Conservation (phyloP, 1,284 basidiomycete species). For the Athelia sp. region DNA sequence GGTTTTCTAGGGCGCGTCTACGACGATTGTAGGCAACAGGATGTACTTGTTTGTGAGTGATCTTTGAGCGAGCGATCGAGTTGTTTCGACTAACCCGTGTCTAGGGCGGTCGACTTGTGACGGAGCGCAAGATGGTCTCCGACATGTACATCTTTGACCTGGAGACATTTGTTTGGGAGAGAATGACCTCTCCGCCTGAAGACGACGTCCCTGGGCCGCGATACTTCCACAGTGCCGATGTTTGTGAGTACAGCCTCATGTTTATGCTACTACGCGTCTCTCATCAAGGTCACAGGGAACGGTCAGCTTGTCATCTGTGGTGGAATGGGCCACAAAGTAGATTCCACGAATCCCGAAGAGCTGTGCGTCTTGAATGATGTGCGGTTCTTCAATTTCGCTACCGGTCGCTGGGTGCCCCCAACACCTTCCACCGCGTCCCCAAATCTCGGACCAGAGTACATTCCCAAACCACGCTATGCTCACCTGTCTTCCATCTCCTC, state of each 20-base stretch:
- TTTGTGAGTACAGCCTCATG: constrained; percentile 53
- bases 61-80: constrained; percentile 2
- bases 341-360: constrained; percentile 63
- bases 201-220: constrained; percentile 71
- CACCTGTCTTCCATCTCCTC: constrained; percentile 84
- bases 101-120: constrained; percentile 82
- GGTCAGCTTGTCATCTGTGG: constrained; percentile 88
- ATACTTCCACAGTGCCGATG: constrained; percentile 90
- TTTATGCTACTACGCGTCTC: constrained; percentile 4
- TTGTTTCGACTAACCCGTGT: constrained; percentile 7
- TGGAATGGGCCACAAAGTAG: constrained; percentile 81
- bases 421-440: constrained; percentile 23
- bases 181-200: constrained; percentile 54
- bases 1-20: constrained; percentile 64
- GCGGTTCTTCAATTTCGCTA: constrained; percentile 75
- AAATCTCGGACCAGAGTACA: constrained; percentile 26
- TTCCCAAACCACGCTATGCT: constrained; percentile 83
- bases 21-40: constrained; percentile 77
- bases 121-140: constrained; percentile 81
- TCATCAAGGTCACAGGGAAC: constrained; percentile 62
- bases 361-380: constrained; percentile 83
- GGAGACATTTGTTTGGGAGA: constrained; percentile 73
- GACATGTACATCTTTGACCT: constrained; percentile 88
- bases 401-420: constrained; percentile 67
- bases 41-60: constrained; percentile 79